Evolutionary conservation across 2,329 filamentous ascomycete species (phyloP), one percentile per base, ranked within the genome.

Genomic region (Claviceps sorghi): DNA sequence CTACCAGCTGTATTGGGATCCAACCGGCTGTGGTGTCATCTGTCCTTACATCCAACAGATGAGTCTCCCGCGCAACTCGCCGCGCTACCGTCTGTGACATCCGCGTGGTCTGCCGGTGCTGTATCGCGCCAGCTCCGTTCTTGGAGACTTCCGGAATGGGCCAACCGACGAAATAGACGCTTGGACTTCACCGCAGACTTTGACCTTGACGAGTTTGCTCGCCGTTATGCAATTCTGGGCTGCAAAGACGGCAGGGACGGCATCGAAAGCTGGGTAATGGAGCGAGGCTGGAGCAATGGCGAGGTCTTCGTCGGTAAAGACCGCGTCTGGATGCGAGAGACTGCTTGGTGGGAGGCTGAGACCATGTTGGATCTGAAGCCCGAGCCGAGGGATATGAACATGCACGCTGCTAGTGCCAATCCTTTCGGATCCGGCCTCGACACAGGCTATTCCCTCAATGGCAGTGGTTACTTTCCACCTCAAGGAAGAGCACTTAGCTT

Each of bases 141-240:
- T 2, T 98, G 93, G 91, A 81, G 93, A 61, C 74, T 98, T 17
- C 86, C 93, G 0, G 93, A 98, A 66, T 98, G 93, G 93, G 88
- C 90, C 1, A 98, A 97, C 64, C 83, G 91, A 52, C 81, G 93
- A 49, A 94, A 90, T 65, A 88, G 88, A 65, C 82, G 85, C 60
- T 80, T 97, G 2, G 93, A 98, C 64, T 98, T 95, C 67, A 98
- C 93, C 0, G 88, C 90, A 1, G 93, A 98, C 62, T 98, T 97
- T 59, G 93, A 98, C 61, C 73, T 90, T 5, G 88, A 95, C 17
- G 93, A 98, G 65, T 97, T 98, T 61, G 79, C 83, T 21, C 82
- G 84, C 59, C 82, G 93, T 45, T 98, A 96, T 64, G 75, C 82
- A 5, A 74, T 80, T 6, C 77, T 98, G 0, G 93, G 93, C 15